Evolutionary conservation across 208 protist species (phyloP), one percentile per base, ranked within the genome.

Genomic region (Trypanosoma mega): DNA sequence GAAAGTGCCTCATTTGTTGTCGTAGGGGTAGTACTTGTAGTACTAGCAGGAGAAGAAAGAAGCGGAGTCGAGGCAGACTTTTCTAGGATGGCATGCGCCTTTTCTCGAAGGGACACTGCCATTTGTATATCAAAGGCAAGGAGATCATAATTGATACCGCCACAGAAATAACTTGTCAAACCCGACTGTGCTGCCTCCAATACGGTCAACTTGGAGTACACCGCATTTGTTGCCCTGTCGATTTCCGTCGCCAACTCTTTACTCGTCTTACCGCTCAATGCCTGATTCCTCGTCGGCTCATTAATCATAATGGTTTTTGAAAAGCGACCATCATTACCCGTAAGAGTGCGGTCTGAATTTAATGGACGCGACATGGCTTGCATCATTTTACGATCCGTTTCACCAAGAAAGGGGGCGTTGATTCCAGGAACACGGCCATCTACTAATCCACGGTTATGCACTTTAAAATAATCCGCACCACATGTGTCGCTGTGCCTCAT

Each of bases 361-460:
- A 94, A 68, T 49, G 90, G 80, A 14, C 68, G 58, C 9, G 87
- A 88, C 85, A 96, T 93, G 23, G 85, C 82, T 73, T 94, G 87
- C 85, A 93, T 94, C 85, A 94, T 96, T 55, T 88, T 79, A 39
- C 76, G 77, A 60, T 96, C 90, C 50, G 88, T 78, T 61, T 96
- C 87, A 12, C 90, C 90, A 16, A 78, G 51, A 63, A 92, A 96
- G 16, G 84, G 85, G n/a, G 76, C 68, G 60, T 93, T 93, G 59
- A 96, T 52, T 33, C 90, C 90, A 6, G 90, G 90, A 30, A 94
- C 83, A 37, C 64, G 63, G 24, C 89, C 89, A 55, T 86, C 62
- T 14, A 49, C 73, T 11, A 80, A 83, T n/a, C 81, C 84, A 14
- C 80, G 74, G 20, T 82, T 90, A 53, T 91, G 77, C 21, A 73